Percentiles rank a stretch among this genome's conserved stretches.
Conservation (phyloP, 2,329 filamentous ascomycete species). For the Aspergillus brunneoviolaceus region DNA sequence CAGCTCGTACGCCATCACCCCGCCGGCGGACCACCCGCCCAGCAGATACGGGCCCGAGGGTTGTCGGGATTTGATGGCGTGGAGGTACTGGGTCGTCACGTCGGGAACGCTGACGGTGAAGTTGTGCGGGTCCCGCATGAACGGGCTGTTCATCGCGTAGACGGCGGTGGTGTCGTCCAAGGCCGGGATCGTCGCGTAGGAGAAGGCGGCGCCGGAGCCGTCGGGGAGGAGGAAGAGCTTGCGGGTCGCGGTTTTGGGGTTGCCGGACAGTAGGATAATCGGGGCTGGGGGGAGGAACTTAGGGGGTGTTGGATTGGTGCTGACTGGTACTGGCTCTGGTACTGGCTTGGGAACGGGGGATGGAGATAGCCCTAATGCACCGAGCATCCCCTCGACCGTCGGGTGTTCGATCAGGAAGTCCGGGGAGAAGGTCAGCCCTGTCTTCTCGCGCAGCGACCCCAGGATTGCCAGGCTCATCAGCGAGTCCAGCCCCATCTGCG, state of each 20-base stretch:
- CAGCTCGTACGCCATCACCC: conserved; percentile 68
- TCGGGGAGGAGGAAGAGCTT: conserved; percentile 50
- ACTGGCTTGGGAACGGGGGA: too few relatives aligned
- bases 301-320: too few relatives aligned
- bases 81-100: conserved; percentile 37
- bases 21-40: conserved; percentile 74
- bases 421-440: background rate
- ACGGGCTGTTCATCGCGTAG: conserved; percentile 52
- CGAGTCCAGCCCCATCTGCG: conserved; percentile 10
- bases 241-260: conserved; percentile 7
- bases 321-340: too few relatives aligned
- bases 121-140: conserved; percentile 33
- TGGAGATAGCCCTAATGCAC: too few relatives aligned
- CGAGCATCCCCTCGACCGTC: too few relatives aligned
- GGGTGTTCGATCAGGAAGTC: too few relatives aligned
- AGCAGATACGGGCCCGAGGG: conserved; percentile 60
- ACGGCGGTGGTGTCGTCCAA: conserved; percentile 47
- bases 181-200: conserved; percentile 42
- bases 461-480: conserved; percentile 8
- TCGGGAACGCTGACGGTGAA: conserved; percentile 33
- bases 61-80: conserved; percentile 47
- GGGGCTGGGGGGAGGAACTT: too few relatives aligned
- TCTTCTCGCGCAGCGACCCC: conserved; percentile 2
- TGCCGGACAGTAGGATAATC: conserved; percentile 10
- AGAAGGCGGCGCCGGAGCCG: conserved; percentile 48